These are phyloP conservation scores for Podila horticola DNA, from an alignment of 192 early-diverging fungal species.

Conservation along the genomic window DNA sequence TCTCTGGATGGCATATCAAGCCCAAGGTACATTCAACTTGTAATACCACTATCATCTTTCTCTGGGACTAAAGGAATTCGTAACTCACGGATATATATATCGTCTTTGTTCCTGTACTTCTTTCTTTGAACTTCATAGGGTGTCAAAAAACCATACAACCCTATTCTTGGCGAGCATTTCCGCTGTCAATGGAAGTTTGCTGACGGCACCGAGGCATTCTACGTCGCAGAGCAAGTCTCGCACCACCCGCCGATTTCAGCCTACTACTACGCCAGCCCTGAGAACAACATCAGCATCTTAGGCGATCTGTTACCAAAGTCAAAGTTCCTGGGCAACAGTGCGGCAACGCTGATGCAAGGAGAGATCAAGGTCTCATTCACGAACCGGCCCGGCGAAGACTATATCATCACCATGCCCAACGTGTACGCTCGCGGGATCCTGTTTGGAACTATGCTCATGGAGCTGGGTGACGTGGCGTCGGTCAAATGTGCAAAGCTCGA, in stretches of 20 bases:
- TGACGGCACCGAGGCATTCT: slow-evolving; percentile 78
- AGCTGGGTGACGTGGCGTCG: slow-evolving; percentile 86
- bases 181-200: slow-evolving; percentile 81
- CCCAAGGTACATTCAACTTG: slow-evolving; percentile 77
- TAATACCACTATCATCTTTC: background rate
- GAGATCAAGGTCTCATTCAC: slow-evolving; percentile 70
- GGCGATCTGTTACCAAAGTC: slow-evolving; percentile 90
- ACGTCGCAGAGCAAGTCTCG: slow-evolving; percentile 91
- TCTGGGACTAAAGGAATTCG: background rate
- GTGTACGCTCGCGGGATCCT: slow-evolving; percentile 93
- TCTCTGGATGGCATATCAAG: slow-evolving; percentile 93
- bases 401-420: slow-evolving; percentile 89
- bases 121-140: slow-evolving; percentile 59
- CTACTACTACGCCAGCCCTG: slow-evolving; percentile 85
- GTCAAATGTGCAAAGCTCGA: slow-evolving; percentile 80
- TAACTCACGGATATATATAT: no score
- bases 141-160: slow-evolving; percentile 96
- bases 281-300: slow-evolving; percentile 78
- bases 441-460: slow-evolving; percentile 94
- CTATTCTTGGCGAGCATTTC: slow-evolving; percentile 93
- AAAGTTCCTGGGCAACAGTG: slow-evolving; percentile 90
- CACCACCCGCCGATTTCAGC: slow-evolving; percentile 95
- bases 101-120: background rate
- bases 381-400: slow-evolving; percentile 76
- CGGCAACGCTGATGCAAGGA: slow-evolving; percentile 88